Evolutionary conservation across 2,329 filamentous ascomycete genomes (phyloP), one percentile per base, ranked within the genome.

Genomic region (Zymoseptoria crescenta): DNA sequence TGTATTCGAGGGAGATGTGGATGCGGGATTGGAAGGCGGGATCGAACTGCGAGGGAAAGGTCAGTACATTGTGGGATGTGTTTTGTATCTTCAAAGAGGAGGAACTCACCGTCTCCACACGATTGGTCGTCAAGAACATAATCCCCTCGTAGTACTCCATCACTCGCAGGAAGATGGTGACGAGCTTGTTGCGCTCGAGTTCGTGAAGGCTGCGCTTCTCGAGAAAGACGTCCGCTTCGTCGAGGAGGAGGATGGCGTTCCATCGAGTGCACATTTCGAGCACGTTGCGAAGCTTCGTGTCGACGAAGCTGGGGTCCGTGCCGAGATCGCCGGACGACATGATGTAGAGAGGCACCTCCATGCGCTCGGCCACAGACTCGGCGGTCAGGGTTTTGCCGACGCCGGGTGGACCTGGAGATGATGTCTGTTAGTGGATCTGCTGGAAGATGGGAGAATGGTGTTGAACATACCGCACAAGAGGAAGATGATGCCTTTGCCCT

Each of bases 321-420:
- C 80, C 80, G 0, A 83, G 72, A 57, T 83, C 80, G 8, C 78
- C 79, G 2, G 76, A 74, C 28, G 74, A 76, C 72, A 82, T 76
- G 55, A 75, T 72, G 64, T 78, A 81, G 0, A 83, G 70, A 1
- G 80, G 80, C 1, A 77, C 76, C 30, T 75, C 71, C 74, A 81
- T 79, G 55, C 77, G 70, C 59, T 82, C 80, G 1, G 80, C 79
- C 21, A 80, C 74, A 52, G 74, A 75, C 63, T 81, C 79, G 5
- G 76, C 77, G 3, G 79, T 81, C 24, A 80, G 66, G 0, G 81
- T 83, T 69, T 83, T 83, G 13, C 80, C 81, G 1, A 81, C 78
- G 2, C 81, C 81, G 0, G 80, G 80, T 2, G 65, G 62, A 4
- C 61, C 35, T 45, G 35, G 10, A 24, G 29, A 20, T 45, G 2